Base-by-base conservation (phyloP, 768 basidiomycete species). In the Lactarius pseudohatsudake region DNA sequence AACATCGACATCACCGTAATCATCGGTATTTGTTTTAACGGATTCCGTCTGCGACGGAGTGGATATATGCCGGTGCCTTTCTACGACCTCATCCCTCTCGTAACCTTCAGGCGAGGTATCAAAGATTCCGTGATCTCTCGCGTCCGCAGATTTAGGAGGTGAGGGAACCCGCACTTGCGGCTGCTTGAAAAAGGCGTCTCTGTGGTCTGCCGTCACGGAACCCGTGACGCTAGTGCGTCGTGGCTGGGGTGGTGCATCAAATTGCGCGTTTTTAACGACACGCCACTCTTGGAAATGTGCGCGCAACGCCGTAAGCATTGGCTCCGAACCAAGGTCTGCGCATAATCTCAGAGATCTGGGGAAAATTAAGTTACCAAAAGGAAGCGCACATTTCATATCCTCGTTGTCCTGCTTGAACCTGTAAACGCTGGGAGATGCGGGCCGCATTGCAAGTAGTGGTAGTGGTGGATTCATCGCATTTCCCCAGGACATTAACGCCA, bases 401-500 rank as follows among this genome's bases (percentile, higher is more conserved):
- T 62, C 66, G 72, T 69, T 73, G 43, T 77, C 69, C 70, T 81
- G 71, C 62, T 76, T 72, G 74, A 84, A 80, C 38, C 75, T 78
- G 77, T 81, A 87, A 34, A 65, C 71, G 58, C 68, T 73, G 50
- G 75, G 75, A 57, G 45, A 69, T 59, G 75, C 74, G 18, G 75
- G 78, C 28, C 76, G 76, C 34, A 70, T 69, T n/a, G 68, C 50
- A 53, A 80, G 72, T 32, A 81, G 74, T 18, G 84, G 83, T 28
- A 83, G 71, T 10, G 78, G 77, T 13, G 85, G 83, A 41, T 77
- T 68, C 70, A 86, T 76, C 32, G 77, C 73, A 54, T 82, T 81
- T 69, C 77, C 79, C 86, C 86, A 89, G 55, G 83, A 83, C 62
- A 88, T 78, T 58, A 90, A 81, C 16, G 85, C 85, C 75, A 83